Conservation (phyloP, 495 filamentous ascomycete genomes). For the Hypoxylon lenormandii region DNA sequence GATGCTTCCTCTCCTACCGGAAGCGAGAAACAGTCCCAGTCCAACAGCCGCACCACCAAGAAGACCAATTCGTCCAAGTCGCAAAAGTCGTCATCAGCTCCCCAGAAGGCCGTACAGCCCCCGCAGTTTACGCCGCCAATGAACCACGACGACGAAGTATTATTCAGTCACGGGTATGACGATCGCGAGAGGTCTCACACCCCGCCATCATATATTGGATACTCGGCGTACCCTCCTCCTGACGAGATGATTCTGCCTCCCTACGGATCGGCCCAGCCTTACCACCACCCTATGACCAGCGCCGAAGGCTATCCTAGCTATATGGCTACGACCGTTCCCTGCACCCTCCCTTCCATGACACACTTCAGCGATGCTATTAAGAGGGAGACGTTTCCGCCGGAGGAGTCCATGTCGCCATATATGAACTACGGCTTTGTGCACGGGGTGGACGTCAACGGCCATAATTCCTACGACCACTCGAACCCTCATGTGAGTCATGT, state of each 20-base stretch:
- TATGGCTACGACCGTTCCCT: conserved; percentile 67
- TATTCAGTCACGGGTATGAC: conserved; percentile 61
- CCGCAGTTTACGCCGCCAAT: conserved; percentile 75
- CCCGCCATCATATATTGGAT: conserved; percentile 74
- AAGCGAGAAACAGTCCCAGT: conserved; percentile 64
- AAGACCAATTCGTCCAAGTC: conserved; percentile 57
- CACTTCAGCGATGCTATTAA: conserved; percentile 73
- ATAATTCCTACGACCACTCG: conserved; percentile 70
- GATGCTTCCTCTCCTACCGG: conserved; percentile 65
- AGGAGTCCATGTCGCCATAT: conserved; percentile 79
- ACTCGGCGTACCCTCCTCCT: conserved; percentile 74
- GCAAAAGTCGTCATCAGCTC: conserved; percentile 55
- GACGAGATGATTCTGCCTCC: conserved; percentile 74
- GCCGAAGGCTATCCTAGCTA: conserved; percentile 73
- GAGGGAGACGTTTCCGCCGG: conserved; percentile 67
- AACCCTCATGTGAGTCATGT: conserved; percentile 75
- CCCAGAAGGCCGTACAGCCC: conserved; percentile 67
- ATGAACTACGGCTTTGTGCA: conserved; percentile 80
- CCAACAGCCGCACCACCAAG: conserved; percentile 62
- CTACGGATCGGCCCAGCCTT: conserved; percentile 72
- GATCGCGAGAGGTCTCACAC: conserved; percentile 74
- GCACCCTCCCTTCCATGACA: conserved; percentile 74
- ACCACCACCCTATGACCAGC: conserved; percentile 72
- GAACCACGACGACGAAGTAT: conserved; percentile 63
- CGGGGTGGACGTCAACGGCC: conserved; percentile 75